Evolutionary conservation across 805 yeast species (phyloP).

Genomic region (Hanseniaspora singularis): DNA sequence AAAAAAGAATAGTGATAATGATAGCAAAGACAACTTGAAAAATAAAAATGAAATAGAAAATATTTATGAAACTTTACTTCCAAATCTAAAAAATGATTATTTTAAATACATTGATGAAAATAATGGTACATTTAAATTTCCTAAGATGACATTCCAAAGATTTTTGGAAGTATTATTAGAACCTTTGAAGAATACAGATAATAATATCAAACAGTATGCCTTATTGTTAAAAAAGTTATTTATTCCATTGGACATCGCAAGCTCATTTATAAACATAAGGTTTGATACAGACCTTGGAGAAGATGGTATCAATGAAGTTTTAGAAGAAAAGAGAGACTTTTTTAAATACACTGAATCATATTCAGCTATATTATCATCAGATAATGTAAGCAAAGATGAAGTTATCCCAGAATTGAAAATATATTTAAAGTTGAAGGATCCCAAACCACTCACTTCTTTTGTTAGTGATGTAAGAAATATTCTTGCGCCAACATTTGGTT

Average conservation of each 20-base stretch:
- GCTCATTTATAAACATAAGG: no score
- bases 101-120: not conserved
- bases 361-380: no score
- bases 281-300: no score
- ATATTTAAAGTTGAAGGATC: not conserved
- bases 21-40: not conserved
- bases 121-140: not conserved
- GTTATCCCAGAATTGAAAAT: not conserved
- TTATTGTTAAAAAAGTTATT: not conserved
- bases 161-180: not conserved
- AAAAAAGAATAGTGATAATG: not conserved
- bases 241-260: not conserved
- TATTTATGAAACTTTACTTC: not conserved
- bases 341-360: no score
- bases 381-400: no score
- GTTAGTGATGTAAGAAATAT: constrained; percentile 25
- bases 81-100: not conserved
- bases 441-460: constrained; percentile 19
- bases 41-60: not conserved
- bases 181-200: not conserved
- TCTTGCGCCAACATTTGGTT: constrained; percentile 27
- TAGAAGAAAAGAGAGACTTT: no score
- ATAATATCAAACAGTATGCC: not conserved
- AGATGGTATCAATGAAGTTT: no score
- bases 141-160: constrained; percentile 3